A percentile compares a stretch with the other conserved stretches of the same genome.
These are phyloP conservation scores for Remersonia thermophila DNA, from an alignment of 2,329 filamentous ascomycete species.

Conservation along the genomic window DNA sequence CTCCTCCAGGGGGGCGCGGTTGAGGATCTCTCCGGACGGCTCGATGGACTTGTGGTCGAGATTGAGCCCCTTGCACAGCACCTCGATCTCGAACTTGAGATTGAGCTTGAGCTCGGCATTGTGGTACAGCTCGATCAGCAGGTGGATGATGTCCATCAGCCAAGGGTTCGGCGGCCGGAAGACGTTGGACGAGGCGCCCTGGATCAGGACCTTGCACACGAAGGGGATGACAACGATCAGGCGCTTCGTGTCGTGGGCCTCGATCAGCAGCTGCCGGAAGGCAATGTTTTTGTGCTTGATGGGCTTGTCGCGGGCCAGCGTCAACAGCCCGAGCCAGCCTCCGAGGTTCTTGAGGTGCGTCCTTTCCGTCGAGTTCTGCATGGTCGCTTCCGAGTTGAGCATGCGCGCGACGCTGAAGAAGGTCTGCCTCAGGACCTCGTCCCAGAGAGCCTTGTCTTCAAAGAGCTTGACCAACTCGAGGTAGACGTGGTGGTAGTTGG, in stretches of 20 bases:
- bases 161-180: conserved; percentile 95
- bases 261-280: conserved; percentile 88
- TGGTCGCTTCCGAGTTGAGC: conserved; percentile 78
- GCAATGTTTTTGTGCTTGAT: conserved; percentile 95
- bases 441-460: conserved; percentile 65
- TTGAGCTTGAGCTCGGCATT: conserved; percentile 90
- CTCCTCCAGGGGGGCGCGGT: conserved; percentile 55
- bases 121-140: conserved; percentile 88
- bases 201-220: conserved; percentile 86
- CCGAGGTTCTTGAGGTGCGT: conserved; percentile 87
- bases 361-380: conserved; percentile 74
- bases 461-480: conserved; percentile 79
- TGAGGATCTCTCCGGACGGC: conserved; percentile 74
- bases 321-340: conserved; percentile 85
- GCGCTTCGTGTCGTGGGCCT: conserved; percentile 85
- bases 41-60: conserved; percentile 90
- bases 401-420: conserved; percentile 76
- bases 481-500: conserved; percentile 91
- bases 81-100: conserved; percentile 96
- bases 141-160: conserved; percentile 88
- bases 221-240: conserved; percentile 91
- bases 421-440: conserved; percentile 84
- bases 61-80: conserved; percentile 82
- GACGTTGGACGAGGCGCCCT: conserved; percentile 72
- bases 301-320: conserved; percentile 83